A percentile compares a stretch with the other conserved stretches of the same genome.
Conservation (phyloP, 257 asterid species). For the Leptodermis oblonga region DNA sequence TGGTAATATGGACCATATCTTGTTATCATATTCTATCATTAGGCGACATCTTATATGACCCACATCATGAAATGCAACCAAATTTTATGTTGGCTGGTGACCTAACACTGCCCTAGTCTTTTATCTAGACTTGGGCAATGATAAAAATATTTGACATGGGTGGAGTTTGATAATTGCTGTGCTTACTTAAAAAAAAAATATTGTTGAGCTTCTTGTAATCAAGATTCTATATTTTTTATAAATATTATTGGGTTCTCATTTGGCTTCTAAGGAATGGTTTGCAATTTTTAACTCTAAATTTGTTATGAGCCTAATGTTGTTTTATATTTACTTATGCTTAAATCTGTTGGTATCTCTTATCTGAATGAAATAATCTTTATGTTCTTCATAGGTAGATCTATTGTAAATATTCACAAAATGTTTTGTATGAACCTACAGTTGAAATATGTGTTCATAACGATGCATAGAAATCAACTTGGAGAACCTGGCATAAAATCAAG, state of each 20-base stretch:
- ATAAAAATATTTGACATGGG: neutral
- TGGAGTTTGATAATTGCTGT: neutral
- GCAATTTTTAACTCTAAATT: neutral
- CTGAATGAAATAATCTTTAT: neutral
- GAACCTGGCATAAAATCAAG: neutral
- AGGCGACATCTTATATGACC: neutral
- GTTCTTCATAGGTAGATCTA: neutral
- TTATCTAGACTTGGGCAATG: constrained; percentile 1
- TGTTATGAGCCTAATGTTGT: neutral
- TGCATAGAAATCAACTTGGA: neutral
- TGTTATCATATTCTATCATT: neutral
- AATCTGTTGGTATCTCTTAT: neutral
- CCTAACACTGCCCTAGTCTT: neutral
- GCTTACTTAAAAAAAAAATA: neutral
- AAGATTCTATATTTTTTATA: neutral
- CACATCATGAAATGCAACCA: neutral
- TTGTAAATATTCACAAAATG: neutral
- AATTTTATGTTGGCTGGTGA: neutral
- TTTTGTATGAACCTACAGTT: neutral
- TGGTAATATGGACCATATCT: neutral
- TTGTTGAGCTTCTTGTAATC: neutral
- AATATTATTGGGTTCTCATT: neutral
- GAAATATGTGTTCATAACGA: neutral
- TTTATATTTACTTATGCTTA: neutral
- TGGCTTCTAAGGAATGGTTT: neutral